Percentiles rank a stretch among this genome's conserved stretches.
Conservation (phyloP, 116 monocot species). For the Papilionanthe hybrid region DNA sequence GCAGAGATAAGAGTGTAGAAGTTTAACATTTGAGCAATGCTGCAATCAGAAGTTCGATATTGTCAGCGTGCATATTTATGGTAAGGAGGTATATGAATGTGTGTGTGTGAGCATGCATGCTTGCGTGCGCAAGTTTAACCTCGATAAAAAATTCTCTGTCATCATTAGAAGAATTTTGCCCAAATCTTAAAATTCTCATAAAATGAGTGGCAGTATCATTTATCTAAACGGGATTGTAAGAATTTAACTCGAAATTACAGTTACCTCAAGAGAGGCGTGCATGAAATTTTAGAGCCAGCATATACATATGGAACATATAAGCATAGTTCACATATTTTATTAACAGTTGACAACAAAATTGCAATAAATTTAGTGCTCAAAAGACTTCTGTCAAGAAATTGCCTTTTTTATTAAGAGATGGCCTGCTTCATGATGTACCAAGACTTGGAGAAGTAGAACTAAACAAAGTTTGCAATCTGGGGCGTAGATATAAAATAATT, state of each 20-base stretch:
- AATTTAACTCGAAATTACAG: too few species aligned
- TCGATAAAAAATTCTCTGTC: too few species aligned
- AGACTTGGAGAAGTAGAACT: background rate
- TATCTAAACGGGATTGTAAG: too few species aligned
- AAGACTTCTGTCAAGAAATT: too few species aligned
- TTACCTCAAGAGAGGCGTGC: too few species aligned
- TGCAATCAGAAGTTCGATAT: constrained; percentile 17
- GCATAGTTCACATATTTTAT: background rate
- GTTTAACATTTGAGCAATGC: constrained; percentile 75
- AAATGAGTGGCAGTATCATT: too few species aligned
- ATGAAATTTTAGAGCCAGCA: background rate
- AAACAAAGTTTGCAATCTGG: background rate
- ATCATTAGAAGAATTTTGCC: too few species aligned
- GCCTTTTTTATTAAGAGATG: background rate
- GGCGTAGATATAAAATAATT: background rate
- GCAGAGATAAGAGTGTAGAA: constrained; percentile 64
- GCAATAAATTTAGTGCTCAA: too few species aligned
- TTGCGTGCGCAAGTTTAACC: too few species aligned
- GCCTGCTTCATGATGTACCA: background rate
- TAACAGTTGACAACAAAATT: background rate
- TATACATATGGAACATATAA: background rate
- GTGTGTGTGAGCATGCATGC: too few species aligned
- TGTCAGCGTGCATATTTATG: background rate
- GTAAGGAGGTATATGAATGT: background rate
- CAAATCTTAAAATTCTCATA: too few species aligned